Base-by-base conservation (phyloP, 2,329 filamentous ascomycete species). In the Paraphaeosphaeria minitans region DNA sequence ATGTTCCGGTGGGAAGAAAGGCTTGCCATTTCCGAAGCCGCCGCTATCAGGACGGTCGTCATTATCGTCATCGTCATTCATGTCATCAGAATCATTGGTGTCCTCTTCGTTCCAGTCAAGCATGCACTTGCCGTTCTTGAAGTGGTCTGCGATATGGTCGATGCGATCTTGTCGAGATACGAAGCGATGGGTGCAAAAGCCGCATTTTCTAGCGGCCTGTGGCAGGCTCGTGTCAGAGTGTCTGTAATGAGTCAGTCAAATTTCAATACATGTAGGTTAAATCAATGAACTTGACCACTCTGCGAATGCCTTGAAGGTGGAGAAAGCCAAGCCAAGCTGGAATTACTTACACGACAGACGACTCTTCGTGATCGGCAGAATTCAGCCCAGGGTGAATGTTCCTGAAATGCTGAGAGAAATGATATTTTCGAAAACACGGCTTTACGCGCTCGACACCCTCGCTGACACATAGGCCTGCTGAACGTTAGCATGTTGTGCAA, bases 71-170 rank as follows among this genome's bases (percentile, higher is more conserved):
- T 71, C 67, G 45, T 68, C 65, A 27, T 57, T 61, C 53, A 71
- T 65, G 39, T 71, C 70, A 47, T 65, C 63, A 51, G 65, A 58
- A 53, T 64, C 52, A 49, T 61, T 63, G 13, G 69, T 65, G 50
- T 68, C 67, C 50, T 70, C 66, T 39, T 76, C 72, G 53, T 67
- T 69, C 75, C 73, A 76, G 60, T 75, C 72, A 37, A 76, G 68
- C 74, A 77, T 77, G 52, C 66, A 72, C 62, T 75, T 76, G 49
- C 75, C 75, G 49, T 75, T 65, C 55, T 75, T 74, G 66, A 77
- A 77, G 61, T 77, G 75, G 9, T 74, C 70, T 56, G 60, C 73
- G n/a, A 77, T 74, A 39, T 77, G 75, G 41, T 77, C 72, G 57
- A 76, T 77, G 37, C 75, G 69, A 47, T 75, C 73, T 51, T 77